phyloP scores from a whole-genome alignment of 169 alveolate species.

The Plasmodium chabaudi region DNA sequence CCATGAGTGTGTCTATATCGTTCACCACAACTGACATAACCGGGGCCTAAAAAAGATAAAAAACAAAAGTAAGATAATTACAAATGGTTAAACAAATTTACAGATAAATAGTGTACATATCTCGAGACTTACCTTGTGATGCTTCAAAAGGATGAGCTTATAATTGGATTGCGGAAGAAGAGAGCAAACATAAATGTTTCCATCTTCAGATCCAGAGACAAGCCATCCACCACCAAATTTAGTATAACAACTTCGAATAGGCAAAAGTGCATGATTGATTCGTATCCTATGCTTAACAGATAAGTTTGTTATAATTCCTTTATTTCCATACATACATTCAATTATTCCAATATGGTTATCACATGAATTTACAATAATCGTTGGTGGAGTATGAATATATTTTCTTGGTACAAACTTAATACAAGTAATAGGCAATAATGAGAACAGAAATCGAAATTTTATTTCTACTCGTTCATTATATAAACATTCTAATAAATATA shows the following conservation, averaged over 20 bases:
- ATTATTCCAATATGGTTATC: constrained; percentile 87
- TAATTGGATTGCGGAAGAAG: constrained; percentile 71
- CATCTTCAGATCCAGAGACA: constrained; percentile 86
- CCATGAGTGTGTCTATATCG: constrained; percentile 86
- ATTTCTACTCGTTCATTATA: constrained; percentile 76
- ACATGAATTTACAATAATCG: constrained; percentile 84
- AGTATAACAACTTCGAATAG: constrained; percentile 82
- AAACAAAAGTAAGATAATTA: constrained; percentile 48
- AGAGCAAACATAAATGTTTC: constrained; percentile 83
- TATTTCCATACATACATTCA: constrained; percentile 84
- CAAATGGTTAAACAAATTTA: constrained; percentile 1
- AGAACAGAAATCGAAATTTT: constrained; percentile 38
- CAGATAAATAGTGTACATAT: not conserved
- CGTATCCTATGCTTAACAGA: constrained; percentile 78
- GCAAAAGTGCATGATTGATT: constrained; percentile 83
- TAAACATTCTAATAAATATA: constrained; percentile 84
- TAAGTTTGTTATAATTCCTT: constrained; percentile 76
- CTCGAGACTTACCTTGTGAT: constrained; percentile 76
- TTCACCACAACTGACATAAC: constrained; percentile 90
- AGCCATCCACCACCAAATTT: constrained; percentile 88
- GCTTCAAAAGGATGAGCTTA: constrained; percentile 45
- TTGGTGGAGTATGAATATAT: constrained; percentile 75
- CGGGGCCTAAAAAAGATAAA: constrained; percentile 82
- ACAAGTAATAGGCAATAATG: constrained; percentile 83
- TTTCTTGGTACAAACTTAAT: constrained; percentile 83